These are phyloP conservation scores for Mimosa pudica DNA, from an alignment of 306 rosid species.

Conservation along the genomic window DNA sequence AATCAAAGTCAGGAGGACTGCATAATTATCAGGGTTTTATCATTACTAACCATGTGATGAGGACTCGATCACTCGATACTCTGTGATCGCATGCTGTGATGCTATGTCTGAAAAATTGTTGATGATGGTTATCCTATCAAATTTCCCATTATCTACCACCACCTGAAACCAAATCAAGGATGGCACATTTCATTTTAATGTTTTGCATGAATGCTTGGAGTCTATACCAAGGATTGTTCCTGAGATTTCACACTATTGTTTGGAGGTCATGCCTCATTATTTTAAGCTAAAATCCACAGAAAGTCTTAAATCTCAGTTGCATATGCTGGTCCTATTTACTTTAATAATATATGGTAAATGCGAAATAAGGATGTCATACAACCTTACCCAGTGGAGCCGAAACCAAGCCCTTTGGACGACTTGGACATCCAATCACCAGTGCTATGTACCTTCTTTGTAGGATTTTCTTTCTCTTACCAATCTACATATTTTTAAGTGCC, in stretches of 20 bases:
- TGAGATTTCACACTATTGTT: not conserved
- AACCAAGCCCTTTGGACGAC: slow-evolving; percentile 63
- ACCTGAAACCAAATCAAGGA: slow-evolving; percentile 57
- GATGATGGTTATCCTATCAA: slow-evolving; percentile 67
- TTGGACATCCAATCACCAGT: slow-evolving; percentile 91
- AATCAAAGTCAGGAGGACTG: not conserved
- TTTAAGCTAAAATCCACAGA: slow-evolving; percentile 1
- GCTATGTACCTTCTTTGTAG: slow-evolving; percentile 81
- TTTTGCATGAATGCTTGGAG: not conserved
- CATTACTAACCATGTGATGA: slow-evolving; percentile 64
- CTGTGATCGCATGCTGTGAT: slow-evolving; percentile 79
- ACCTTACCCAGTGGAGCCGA: slow-evolving; percentile 88
- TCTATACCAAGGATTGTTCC: not conserved
- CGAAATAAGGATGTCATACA: slow-evolving; percentile 32
- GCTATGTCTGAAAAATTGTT: slow-evolving; percentile 45
- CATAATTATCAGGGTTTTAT: not conserved
- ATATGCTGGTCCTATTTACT: slow-evolving; percentile 8
- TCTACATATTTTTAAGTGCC: slow-evolving; percentile 37
- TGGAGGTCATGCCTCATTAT: not conserved
- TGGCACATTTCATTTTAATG: not conserved
- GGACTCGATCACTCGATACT: slow-evolving; percentile 72
- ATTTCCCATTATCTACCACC: slow-evolving; percentile 79
- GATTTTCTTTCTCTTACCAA: slow-evolving; percentile 45
- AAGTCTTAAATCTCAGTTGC: not conserved
- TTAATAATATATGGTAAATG: slow-evolving; percentile 18